Conservation (phyloP, 306 rosid species). For the Rosa lucieae region DNA sequence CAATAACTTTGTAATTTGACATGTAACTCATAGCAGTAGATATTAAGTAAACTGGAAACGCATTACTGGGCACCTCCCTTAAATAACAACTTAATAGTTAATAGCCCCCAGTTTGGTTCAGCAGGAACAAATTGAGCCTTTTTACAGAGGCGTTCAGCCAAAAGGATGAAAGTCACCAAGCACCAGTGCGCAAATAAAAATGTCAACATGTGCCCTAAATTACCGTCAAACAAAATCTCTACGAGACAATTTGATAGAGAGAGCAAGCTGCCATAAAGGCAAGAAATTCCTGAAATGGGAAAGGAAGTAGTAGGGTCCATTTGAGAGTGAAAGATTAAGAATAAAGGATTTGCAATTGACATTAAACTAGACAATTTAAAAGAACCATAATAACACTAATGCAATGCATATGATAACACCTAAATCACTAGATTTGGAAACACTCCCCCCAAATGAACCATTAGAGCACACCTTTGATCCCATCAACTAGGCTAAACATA, state of each 20-base stretch:
- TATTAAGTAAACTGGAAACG: conserved; percentile 1
- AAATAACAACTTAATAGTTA: not conserved
- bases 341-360: not conserved
- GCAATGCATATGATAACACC: not conserved
- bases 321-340: not conserved
- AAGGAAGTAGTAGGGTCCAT: conserved; percentile 17
- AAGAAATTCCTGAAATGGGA: conserved; percentile 79
- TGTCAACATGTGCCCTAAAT: conserved; percentile 23
- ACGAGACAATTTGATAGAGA: conserved; percentile 18
- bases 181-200: conserved; percentile 11
- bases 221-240: conserved; percentile 35
- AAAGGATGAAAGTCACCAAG: conserved; percentile 3
- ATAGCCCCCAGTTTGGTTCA: conserved; percentile 3
- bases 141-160: not conserved
- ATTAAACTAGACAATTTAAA: not conserved
- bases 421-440: not conserved
- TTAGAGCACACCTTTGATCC: not conserved
- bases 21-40: not conserved
- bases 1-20: not conserved
- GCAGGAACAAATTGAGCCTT: conserved; percentile 18
- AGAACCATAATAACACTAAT: not conserved
- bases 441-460: not conserved
- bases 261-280: conserved; percentile 69
- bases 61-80: conserved; percentile 10
- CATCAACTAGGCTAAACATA: not conserved